phyloP scores from a whole-genome alignment of 257 asterid species.

The Solanum sparsipilum region DNA sequence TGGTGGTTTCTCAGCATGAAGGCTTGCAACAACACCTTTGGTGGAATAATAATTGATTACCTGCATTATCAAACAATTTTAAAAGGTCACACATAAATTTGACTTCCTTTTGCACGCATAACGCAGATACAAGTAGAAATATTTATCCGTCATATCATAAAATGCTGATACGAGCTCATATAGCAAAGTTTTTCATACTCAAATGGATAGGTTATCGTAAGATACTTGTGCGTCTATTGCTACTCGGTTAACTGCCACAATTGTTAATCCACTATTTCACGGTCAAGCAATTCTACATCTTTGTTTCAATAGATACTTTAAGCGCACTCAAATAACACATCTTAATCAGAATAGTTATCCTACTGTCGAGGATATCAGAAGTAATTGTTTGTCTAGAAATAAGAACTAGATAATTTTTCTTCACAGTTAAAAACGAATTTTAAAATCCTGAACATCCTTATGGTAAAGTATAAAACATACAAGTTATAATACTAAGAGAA shows the following conservation, averaged over 20 bases:
- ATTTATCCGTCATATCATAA: background rate
- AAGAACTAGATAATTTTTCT: background rate
- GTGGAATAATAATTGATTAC: slow-evolving; percentile 48
- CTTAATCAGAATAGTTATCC: background rate
- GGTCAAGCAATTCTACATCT: background rate
- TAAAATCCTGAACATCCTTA: background rate
- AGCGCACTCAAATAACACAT: background rate
- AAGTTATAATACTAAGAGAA: background rate
- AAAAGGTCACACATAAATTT: background rate
- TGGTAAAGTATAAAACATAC: background rate
- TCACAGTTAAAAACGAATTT: background rate
- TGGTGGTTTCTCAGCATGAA: slow-evolving; percentile 67
- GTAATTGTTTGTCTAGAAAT: background rate
- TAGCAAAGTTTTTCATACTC: background rate
- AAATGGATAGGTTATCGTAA: background rate
- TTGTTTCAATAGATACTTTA: background rate
- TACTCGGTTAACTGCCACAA: background rate
- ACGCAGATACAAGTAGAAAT: background rate
- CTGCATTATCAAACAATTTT: slow-evolving; percentile 17
- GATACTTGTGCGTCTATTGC: background rate
- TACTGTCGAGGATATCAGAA: background rate
- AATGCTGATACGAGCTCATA: background rate
- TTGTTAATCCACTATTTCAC: background rate
- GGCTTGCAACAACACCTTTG: slow-evolving; percentile 52
- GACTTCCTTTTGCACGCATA: background rate